A percentile compares a stretch with the other conserved stretches of the same genome.
Evolutionary conservation across 2,329 filamentous ascomycete species (phyloP).

Genomic region (Macrophomina pseudophaseolina): DNA sequence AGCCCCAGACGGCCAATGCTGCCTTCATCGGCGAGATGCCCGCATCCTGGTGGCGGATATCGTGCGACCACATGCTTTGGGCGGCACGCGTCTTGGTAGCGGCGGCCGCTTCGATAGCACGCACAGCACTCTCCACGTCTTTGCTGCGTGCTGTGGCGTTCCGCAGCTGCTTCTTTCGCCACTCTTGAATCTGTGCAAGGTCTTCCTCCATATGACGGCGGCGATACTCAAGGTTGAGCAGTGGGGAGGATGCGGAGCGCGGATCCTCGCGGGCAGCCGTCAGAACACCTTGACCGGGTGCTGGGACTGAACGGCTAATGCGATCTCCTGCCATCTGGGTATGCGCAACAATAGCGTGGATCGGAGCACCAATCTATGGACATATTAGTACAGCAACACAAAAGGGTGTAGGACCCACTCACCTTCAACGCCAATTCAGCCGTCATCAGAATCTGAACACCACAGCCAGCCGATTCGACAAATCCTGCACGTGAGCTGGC

Average conservation of each 20-base stretch:
- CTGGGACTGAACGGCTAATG: conserved; percentile 45
- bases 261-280: conserved; percentile 35
- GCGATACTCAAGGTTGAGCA: conserved; percentile 37
- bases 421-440: conserved; percentile 44
- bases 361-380: conserved; percentile 33
- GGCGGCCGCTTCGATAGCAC: neutral
- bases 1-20: conserved; percentile 44
- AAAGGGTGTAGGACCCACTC: conserved; percentile 27
- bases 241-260: conserved; percentile 31
- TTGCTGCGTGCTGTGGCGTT: too few relatives aligned
- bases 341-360: conserved; percentile 42
- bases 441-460: conserved; percentile 43
- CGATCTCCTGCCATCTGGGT: conserved; percentile 43
- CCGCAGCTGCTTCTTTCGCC: neutral
- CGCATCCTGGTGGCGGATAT: conserved; percentile 9
- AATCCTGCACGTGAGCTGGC: conserved; percentile 43
- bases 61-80: neutral
- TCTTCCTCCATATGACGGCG: conserved; percentile 33
- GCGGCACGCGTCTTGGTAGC: neutral
- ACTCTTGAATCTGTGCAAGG: conserved; percentile 29
- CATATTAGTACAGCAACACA: too few relatives aligned
- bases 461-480: conserved; percentile 44
- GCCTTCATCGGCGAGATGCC: conserved; percentile 44
- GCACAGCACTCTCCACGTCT: too few relatives aligned
- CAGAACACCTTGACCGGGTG: conserved; percentile 46